Percentiles rank a stretch among this genome's conserved stretches.
phyloP scores from a whole-genome alignment of 1,284 basidiomycete genomes.

The Neolentinus lepideus region DNA sequence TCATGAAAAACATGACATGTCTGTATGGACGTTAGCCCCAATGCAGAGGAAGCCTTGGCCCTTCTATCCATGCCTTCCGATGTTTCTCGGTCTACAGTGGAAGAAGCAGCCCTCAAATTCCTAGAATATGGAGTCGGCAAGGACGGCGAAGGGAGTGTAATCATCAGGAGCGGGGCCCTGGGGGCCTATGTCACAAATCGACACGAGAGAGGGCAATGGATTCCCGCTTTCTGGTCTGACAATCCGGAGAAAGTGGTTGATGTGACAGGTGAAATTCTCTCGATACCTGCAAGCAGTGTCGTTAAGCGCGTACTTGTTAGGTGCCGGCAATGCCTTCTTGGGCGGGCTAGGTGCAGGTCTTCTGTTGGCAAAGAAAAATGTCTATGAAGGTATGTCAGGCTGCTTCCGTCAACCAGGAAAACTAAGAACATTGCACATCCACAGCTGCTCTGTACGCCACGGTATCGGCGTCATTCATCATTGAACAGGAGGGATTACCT shows the following conservation, averaged over 20 bases:
- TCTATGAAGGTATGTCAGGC: slow-evolving; percentile 53
- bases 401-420: neutral
- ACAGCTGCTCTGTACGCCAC: slow-evolving; percentile 66
- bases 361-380: slow-evolving; percentile 45
- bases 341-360: slow-evolving; percentile 80
- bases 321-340: slow-evolving; percentile 84
- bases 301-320: slow-evolving; percentile 26
- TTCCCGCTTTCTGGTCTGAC: slow-evolving; percentile 69
- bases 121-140: slow-evolving; percentile 49
- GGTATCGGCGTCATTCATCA: slow-evolving; percentile 76
- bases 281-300: neutral
- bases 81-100: slow-evolving; percentile 43
- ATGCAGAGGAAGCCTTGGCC: slow-evolving; percentile 67
- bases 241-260: slow-evolving; percentile 57
- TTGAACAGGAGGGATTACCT: slow-evolving; percentile 80
- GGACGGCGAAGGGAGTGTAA: slow-evolving; percentile 44
- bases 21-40: slow-evolving; percentile 44
- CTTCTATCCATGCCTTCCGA: slow-evolving; percentile 49
- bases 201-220: slow-evolving; percentile 48
- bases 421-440: slow-evolving; percentile 8
- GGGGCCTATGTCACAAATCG: slow-evolving; percentile 64
- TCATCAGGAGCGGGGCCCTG: slow-evolving; percentile 73
- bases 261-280: slow-evolving; percentile 63
- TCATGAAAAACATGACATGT: neutral
- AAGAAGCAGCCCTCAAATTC: slow-evolving; percentile 54